These are phyloP conservation scores for Mycena galericulata DNA, from an alignment of 768 basidiomycete genomes.

Conservation along the genomic window DNA sequence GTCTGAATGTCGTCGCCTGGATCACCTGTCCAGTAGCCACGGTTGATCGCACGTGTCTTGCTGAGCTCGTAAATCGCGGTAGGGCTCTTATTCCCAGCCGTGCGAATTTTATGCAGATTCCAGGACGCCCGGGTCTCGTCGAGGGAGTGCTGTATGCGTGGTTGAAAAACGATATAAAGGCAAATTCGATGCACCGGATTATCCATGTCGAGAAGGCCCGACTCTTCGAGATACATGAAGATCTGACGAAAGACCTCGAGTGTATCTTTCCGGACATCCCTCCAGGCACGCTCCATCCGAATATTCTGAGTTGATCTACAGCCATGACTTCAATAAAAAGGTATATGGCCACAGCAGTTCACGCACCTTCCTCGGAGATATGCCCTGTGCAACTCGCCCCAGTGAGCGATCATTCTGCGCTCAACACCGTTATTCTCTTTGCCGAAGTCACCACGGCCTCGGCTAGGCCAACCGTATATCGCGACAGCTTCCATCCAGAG, in stretches of 20 bases:
- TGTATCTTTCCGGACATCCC: conserved; percentile 43
- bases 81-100: background rate
- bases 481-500: conserved; percentile 37
- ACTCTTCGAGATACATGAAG: conserved; percentile 43
- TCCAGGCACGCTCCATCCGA: conserved; percentile 43
- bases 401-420: too few species aligned
- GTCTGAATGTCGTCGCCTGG: conserved; percentile 34
- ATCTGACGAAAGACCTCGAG: conserved; percentile 44
- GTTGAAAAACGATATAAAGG: conserved; percentile 43
- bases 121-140: conserved; percentile 37
- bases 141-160: conserved; percentile 43
- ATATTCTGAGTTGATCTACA: conserved; percentile 44
- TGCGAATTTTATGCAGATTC: conserved; percentile 41
- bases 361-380: conserved; percentile 12
- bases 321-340: background rate
- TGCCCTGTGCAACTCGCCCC: too few species aligned
- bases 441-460: conserved; percentile 18
- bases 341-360: conserved; percentile 19
- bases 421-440: conserved; percentile 19
- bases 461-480: conserved; percentile 47
- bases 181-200: conserved; percentile 33
- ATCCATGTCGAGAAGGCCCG: conserved; percentile 41
- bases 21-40: conserved; percentile 42
- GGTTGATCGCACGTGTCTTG: conserved; percentile 37
- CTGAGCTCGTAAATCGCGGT: conserved; percentile 37